Evolutionary conservation across 139 green algal genomes (phyloP).

Genomic region (Axilococcus clingmanii): DNA sequence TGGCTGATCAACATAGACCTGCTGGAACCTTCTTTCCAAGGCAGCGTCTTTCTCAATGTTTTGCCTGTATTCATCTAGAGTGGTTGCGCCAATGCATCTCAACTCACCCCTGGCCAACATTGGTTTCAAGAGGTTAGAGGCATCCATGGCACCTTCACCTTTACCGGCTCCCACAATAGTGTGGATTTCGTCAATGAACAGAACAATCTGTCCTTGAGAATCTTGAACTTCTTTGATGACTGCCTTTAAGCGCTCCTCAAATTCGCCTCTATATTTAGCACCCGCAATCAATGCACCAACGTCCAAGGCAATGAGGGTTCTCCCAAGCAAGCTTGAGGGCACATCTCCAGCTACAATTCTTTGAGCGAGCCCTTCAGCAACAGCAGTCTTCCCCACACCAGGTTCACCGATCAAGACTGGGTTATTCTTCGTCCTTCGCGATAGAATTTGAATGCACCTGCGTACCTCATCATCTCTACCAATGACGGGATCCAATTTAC

Average conservation of each 20-base stretch:
- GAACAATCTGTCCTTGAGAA: slow-evolving; percentile 52
- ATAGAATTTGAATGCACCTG: slow-evolving; percentile 72
- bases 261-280: slow-evolving; percentile 97
- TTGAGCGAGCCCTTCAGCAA: slow-evolving; percentile 91
- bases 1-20: slow-evolving; percentile 91
- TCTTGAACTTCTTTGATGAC: slow-evolving; percentile 87
- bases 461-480: slow-evolving; percentile 75
- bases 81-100: slow-evolving; percentile 95
- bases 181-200: slow-evolving; percentile 99
- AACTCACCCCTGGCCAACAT: slow-evolving; percentile 91
- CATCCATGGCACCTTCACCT: slow-evolving; percentile 85
- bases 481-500: slow-evolving; percentile 80
- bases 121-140: slow-evolving; percentile 94
- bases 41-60: slow-evolving; percentile 99
- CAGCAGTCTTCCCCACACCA: slow-evolving; percentile 77
- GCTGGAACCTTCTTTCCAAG: slow-evolving; percentile 74
- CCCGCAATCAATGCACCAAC: slow-evolving; percentile 92
- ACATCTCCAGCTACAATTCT: slow-evolving; percentile 93
- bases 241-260: slow-evolving; percentile 96
- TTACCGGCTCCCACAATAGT: slow-evolving; percentile 75
- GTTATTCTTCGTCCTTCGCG: slow-evolving; percentile 96
- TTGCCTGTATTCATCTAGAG: slow-evolving; percentile 96
- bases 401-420: slow-evolving; percentile 95
- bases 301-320: slow-evolving; percentile 84
- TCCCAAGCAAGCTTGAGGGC: slow-evolving; percentile 63